Conservation (phyloP, 2,329 filamentous ascomycete species). For the Helotiales sp. region DNA sequence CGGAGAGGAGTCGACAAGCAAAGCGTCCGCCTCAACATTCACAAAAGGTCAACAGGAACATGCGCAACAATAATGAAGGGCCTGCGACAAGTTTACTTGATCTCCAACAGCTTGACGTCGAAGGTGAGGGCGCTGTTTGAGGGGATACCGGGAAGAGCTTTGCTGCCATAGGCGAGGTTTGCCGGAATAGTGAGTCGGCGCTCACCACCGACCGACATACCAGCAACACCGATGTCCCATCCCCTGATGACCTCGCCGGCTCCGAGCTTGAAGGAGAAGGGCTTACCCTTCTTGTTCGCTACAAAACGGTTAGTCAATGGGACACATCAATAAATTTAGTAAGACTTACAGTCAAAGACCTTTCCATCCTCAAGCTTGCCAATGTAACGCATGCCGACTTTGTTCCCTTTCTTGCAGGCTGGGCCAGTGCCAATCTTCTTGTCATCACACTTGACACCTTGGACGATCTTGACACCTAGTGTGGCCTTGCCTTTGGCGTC, state of each 20-base stretch:
- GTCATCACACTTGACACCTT: conserved; percentile 93
- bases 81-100: conserved; percentile 65
- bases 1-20: conserved; percentile 32
- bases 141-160: conserved; percentile 82
- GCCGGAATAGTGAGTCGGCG: conserved; percentile 90
- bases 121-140: conserved; percentile 90
- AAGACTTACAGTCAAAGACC: conserved; percentile 83
- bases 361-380: conserved; percentile 95
- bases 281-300: conserved; percentile 99
- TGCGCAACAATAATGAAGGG: conserved; percentile 6
- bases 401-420: conserved; percentile 87
- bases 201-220: conserved; percentile 94
- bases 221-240: conserved; percentile 92
- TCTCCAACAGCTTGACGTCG: conserved; percentile 84
- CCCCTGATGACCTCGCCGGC: conserved; percentile 97
- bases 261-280: conserved; percentile 94
- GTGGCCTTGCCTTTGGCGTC: conserved; percentile 56
- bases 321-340: conserved; percentile 34
- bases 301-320: conserved; percentile 20
- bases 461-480: conserved; percentile 75
- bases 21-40: conserved; percentile 26
- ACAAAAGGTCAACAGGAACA: conserved; percentile 23
- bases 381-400: conserved; percentile 94
- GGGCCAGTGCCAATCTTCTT: conserved; percentile 88
- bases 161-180: conserved; percentile 86